Evolutionary conservation across 306 rosid species (phyloP).

Genomic region (Bauhinia variegata): DNA sequence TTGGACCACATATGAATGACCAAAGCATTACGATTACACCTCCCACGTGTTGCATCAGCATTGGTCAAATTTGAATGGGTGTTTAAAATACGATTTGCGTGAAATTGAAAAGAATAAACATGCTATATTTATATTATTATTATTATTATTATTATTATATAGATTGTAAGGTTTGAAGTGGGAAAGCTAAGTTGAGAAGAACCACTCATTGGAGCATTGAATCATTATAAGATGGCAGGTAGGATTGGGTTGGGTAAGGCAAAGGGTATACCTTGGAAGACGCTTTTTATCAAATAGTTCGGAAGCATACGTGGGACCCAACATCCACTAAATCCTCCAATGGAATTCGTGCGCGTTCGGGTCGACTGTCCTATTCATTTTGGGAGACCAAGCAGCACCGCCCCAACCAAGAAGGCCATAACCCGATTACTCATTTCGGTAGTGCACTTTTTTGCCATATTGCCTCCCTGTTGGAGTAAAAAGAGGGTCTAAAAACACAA

Average conservation of each 20-base stretch:
- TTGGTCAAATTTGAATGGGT: not conserved
- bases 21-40: no score
- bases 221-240: slow-evolving; percentile 37
- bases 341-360: slow-evolving; percentile 45
- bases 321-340: slow-evolving; percentile 53
- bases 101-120: not conserved
- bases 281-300: slow-evolving; percentile 21
- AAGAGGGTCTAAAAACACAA: not conserved
- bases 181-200: slow-evolving; percentile 25
- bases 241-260: no score
- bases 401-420: slow-evolving; percentile 42
- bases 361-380: slow-evolving; percentile 38
- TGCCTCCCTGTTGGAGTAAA: not conserved
- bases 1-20: no score
- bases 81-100: not conserved
- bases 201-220: slow-evolving; percentile 41
- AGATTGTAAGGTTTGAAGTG: not conserved
- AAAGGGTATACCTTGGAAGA: slow-evolving; percentile 7
- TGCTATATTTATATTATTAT: no score
- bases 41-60: slow-evolving; percentile 2
- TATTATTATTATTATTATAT: no score
- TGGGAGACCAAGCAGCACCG: slow-evolving; percentile 55
- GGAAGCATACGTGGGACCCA: slow-evolving; percentile 43
- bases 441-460: slow-evolving; percentile 26
- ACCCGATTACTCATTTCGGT: slow-evolving; percentile 7